Conservation (phyloP, 2,329 filamentous ascomycete species). For the Fusarium multiceps region DNA sequence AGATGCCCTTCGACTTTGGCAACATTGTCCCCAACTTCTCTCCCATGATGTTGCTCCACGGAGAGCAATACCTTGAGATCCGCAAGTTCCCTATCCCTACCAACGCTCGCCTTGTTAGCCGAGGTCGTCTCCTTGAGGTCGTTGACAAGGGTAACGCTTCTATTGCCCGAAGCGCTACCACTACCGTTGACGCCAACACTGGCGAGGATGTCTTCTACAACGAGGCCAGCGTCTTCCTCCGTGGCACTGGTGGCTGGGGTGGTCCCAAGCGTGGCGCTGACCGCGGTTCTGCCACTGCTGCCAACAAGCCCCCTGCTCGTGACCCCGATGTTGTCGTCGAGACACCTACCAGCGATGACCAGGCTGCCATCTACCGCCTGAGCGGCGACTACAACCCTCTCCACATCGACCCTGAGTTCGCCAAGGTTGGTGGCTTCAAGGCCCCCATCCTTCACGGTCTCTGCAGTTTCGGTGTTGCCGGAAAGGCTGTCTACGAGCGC, state of each 20-base stretch:
- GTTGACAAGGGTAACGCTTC: conserved; percentile 95
- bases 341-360: conserved; percentile 87
- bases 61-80: conserved; percentile 97
- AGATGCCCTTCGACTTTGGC: conserved; percentile 81
- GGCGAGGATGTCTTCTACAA: conserved; percentile 97
- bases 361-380: conserved; percentile 92
- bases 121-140: conserved; percentile 88
- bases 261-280: conserved; percentile 81
- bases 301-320: conserved; percentile 82
- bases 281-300: conserved; percentile 81
- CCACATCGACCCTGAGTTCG: conserved; percentile 94
- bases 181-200: conserved; percentile 84
- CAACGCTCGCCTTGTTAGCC: conserved; percentile 77
- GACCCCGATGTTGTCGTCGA: conserved; percentile 85
- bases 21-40: conserved; percentile 95
- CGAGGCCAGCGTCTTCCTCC: conserved; percentile 91
- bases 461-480: conserved; percentile 91
- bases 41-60: conserved; percentile 98
- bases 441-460: conserved; percentile 95
- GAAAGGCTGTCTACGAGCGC: conserved; percentile 87
- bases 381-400: conserved; percentile 97
- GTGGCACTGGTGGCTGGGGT: conserved; percentile 90
- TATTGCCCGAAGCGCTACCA: conserved; percentile 81
- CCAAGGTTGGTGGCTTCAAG: conserved; percentile 95
- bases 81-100: conserved; percentile 93